Conservation (phyloP, 345 rosid genomes). For the Cardamine occulta region DNA sequence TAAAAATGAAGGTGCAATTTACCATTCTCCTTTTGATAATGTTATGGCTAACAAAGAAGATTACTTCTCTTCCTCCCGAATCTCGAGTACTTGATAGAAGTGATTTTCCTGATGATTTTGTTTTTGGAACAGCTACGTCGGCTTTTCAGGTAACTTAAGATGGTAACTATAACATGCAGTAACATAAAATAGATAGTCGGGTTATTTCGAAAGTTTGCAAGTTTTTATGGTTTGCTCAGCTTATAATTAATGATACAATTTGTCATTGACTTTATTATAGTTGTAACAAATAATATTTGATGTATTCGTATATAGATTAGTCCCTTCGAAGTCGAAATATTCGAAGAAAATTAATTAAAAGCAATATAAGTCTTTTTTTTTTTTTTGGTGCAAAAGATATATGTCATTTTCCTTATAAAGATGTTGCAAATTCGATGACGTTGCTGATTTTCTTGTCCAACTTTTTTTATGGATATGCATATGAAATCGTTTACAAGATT, state of each 20-base stretch:
- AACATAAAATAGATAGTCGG: not conserved
- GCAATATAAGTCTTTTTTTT: not conserved
- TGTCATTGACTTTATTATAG: not conserved
- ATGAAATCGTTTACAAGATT: not conserved
- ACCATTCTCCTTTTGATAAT: slow-evolving; percentile 10
- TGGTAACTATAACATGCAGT: not conserved
- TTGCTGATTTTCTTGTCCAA: not conserved
- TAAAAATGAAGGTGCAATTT: slow-evolving; percentile 11
- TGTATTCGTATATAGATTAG: not conserved
- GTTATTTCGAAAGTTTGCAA: not conserved
- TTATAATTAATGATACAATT: not conserved
- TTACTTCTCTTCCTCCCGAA: not conserved
- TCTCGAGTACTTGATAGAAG: slow-evolving; percentile 25
- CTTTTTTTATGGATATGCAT: not conserved
- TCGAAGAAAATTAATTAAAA: not conserved
- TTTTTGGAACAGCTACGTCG: slow-evolving; percentile 42
- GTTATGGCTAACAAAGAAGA: slow-evolving; percentile 8
- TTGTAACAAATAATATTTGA: not conserved
- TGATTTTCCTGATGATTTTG: slow-evolving; percentile 38
- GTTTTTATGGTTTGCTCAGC: slow-evolving; percentile 4
- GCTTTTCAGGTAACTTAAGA: slow-evolving; percentile 40
- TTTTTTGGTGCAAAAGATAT: not conserved
- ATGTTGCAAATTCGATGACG: not conserved
- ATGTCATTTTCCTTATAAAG: not conserved
- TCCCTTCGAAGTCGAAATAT: not conserved